A percentile compares a stretch with the other conserved stretches of the same genome.
Conservation (phyloP, 75 land plant species). For the Cunninghamia lanceolata region DNA sequence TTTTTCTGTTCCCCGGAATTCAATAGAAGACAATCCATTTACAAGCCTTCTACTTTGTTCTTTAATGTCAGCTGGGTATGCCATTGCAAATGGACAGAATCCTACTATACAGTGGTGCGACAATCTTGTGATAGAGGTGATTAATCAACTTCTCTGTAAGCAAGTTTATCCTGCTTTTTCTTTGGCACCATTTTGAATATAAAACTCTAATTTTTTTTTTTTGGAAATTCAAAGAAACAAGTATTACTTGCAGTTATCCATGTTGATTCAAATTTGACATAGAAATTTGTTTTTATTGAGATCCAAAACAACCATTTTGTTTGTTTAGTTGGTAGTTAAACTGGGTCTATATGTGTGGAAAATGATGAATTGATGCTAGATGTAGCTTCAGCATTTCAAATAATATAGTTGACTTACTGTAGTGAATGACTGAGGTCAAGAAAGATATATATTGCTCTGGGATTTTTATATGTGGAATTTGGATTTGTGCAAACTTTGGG, state of each 20-base stretch:
- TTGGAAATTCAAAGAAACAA: neutral
- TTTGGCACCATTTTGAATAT: neutral
- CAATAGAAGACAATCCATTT: constrained; percentile 75
- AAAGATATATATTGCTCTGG: too few species aligned
- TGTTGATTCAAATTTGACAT: neutral
- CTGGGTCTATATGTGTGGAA: neutral
- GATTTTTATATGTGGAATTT: neutral
- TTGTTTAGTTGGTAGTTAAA: neutral
- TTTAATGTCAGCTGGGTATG: constrained; percentile 21
- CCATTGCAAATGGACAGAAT: constrained; percentile 6
- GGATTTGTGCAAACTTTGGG: neutral
- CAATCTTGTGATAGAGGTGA: constrained; percentile 76
- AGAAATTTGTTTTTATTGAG: neutral
- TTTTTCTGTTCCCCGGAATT: constrained; percentile 67
- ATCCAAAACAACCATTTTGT: neutral
- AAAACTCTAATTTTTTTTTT: neutral
- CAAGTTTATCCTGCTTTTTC: neutral
- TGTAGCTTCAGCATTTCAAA: neutral
- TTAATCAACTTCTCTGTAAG: neutral
- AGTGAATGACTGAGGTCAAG: neutral
- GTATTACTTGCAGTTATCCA: neutral
- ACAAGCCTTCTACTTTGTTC: constrained; percentile 75
- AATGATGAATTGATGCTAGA: neutral
- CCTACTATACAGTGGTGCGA: constrained; percentile 55
- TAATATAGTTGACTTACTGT: neutral